A percentile compares a stretch with the other conserved stretches of the same genome.
Conservation (phyloP, 805 yeast species). For the Ogataea pini region DNA sequence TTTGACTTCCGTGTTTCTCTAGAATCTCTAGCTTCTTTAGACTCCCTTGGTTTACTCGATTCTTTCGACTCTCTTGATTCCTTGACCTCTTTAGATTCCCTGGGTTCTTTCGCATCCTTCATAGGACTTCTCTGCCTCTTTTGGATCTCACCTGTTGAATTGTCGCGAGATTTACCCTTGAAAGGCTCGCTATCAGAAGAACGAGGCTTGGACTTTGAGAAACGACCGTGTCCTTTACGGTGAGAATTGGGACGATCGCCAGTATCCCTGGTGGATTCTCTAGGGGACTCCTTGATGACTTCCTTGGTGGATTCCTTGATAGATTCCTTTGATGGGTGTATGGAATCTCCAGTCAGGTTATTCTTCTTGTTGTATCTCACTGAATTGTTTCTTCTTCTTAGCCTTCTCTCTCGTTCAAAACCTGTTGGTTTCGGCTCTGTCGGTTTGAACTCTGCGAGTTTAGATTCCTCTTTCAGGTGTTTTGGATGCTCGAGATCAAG, state of each 20-base stretch:
- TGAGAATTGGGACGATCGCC: neutral
- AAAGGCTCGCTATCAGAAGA: neutral
- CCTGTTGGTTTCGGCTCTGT: neutral
- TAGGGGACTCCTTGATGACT: no score
- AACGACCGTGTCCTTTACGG: constrained; percentile 14
- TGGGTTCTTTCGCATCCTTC: neutral
- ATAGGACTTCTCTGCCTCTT: neutral
- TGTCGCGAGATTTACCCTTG: neutral
- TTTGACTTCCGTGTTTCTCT: neutral
- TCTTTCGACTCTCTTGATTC: neutral
- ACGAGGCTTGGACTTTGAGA: constrained; percentile 5
- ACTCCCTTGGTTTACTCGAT: neutral
- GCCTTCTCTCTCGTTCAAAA: constrained; percentile 8
- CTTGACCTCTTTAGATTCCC: neutral
- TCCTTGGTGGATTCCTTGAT: no score
- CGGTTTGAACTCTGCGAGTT: neutral
- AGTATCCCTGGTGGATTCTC: neutral
- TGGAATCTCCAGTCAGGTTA: neutral
- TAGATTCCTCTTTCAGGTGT: neutral
- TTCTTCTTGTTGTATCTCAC: constrained; percentile 7
- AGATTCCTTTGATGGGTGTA: no score
- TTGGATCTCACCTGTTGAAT: neutral
- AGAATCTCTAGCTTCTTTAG: neutral
- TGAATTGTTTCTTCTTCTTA: constrained; percentile 1
- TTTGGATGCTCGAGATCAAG: no score